Evolutionary conservation across 1,284 basidiomycete genomes (phyloP), one percentile per base, ranked within the genome.

Genomic region (Fomitopsis betulina): DNA sequence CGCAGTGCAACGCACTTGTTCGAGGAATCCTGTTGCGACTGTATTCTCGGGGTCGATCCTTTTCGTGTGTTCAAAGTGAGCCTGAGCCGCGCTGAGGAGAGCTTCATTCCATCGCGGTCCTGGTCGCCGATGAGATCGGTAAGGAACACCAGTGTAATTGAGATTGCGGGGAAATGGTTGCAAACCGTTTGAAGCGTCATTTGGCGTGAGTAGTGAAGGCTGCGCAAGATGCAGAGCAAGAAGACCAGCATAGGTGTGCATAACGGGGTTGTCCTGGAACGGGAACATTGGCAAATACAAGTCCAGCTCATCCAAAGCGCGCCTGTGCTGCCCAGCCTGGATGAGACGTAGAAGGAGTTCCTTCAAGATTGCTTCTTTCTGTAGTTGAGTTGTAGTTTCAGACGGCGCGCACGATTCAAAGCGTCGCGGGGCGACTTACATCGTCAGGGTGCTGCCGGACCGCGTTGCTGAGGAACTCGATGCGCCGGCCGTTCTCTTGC

Each of bases 211-310:
- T 17, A 37, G 51, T 49, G 43, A 45, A n/a, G 64, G 72, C 63
- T 84, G 84, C 19, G 84, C 79, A 19, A 83, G 71, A 64, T 85
- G 82, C 21, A 94, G 76, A 39, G 79, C 82, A 10, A 93, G 73
- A 60, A 95, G 72, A 2, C 91, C 94, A 3, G 93, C 93, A 63
- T 95, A 94, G 8, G 85, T 76, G 67, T 95, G 91, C 38, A 96
- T 76, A 2, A 85, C 74, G 1, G 88, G 80, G 59, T 92, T 91
- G 62, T 93, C 88, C 67, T 87, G 85, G 74, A 89, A 96, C 0
- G 94, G 94, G 69, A 89, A 88, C 1, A 90, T 89, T 0, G 91
- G 86, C 12, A 96, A 79, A 69, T 91, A 94, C 91, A 94, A 78
- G 67, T 94, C 92, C 13, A 96, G 75, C 68, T 96, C 91, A 60